Conservation (phyloP, 257 asterid genomes). For the Jaltomata sinuosa region DNA sequence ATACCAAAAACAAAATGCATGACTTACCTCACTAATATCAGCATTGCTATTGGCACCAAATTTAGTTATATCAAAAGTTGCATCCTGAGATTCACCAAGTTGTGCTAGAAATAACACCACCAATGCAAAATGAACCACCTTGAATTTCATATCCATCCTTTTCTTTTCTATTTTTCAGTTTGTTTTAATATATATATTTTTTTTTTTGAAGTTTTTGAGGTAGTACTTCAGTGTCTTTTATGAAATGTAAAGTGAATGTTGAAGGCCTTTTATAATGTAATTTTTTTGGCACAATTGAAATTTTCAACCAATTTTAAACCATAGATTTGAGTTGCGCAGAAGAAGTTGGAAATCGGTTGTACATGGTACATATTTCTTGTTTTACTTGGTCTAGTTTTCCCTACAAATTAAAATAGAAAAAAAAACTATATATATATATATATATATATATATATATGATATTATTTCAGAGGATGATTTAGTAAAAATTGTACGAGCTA, state of each 20-base stretch:
- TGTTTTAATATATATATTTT: no score
- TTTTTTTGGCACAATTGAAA: not conserved
- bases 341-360: not conserved
- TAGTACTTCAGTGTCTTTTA: not conserved
- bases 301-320: not conserved
- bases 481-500: no score
- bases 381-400: no score
- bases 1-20: not conserved
- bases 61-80: not conserved
- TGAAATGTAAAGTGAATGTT: not conserved
- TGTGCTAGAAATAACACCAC: not conserved
- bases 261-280: not conserved
- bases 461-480: no score
- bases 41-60: constrained; percentile 2
- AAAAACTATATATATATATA: no score
- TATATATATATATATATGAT: no score
- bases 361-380: not conserved
- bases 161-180: not conserved
- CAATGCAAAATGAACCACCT: not conserved
- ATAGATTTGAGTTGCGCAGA: not conserved
- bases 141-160: not conserved
- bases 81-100: not conserved
- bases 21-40: not conserved
- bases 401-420: no score
- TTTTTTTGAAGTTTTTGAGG: not conserved